These are phyloP conservation scores for Olyra latifolia DNA, from an alignment of 176 grass and related monocot species.

Conservation along the genomic window DNA sequence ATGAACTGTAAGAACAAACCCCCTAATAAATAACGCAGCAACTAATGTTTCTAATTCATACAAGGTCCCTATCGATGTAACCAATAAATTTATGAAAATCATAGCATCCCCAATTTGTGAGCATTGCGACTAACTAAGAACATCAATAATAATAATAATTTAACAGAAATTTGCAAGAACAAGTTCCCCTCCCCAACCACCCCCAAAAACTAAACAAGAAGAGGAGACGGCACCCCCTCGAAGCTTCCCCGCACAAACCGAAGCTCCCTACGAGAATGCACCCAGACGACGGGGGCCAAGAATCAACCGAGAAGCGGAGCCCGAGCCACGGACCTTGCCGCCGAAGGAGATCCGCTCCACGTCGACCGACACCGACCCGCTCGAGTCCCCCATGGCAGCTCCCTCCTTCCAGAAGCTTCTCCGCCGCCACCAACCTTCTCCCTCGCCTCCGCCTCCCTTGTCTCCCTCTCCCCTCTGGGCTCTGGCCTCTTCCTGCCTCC, in stretches of 20 bases:
- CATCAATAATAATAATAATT: not conserved
- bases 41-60: not conserved
- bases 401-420: slow-evolving; percentile 17
- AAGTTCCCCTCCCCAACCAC: not conserved
- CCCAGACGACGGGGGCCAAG: not conserved
- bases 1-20: not conserved
- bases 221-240: slow-evolving; percentile 18
- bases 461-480: not conserved
- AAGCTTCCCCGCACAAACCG: slow-evolving; percentile 14
- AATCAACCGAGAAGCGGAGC: slow-evolving; percentile 17
- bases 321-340: slow-evolving; percentile 63
- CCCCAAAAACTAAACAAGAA: not conserved
- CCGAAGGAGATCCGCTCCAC: slow-evolving; percentile 89
- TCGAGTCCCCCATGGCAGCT: slow-evolving; percentile 78
- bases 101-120: slow-evolving; percentile 1
- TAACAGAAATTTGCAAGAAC: not conserved
- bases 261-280: slow-evolving; percentile 20
- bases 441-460: not conserved
- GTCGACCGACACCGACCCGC: slow-evolving; percentile 81
- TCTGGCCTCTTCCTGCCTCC: not conserved
- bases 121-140: slow-evolving; percentile 25
- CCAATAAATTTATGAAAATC: not conserved
- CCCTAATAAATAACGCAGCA: not conserved
- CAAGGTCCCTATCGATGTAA: not conserved
- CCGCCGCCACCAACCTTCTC: slow-evolving; percentile 14